Evolutionary conservation across 2,329 filamentous ascomycete genomes (phyloP).

Genomic region (Chaetomium globosum): DNA sequence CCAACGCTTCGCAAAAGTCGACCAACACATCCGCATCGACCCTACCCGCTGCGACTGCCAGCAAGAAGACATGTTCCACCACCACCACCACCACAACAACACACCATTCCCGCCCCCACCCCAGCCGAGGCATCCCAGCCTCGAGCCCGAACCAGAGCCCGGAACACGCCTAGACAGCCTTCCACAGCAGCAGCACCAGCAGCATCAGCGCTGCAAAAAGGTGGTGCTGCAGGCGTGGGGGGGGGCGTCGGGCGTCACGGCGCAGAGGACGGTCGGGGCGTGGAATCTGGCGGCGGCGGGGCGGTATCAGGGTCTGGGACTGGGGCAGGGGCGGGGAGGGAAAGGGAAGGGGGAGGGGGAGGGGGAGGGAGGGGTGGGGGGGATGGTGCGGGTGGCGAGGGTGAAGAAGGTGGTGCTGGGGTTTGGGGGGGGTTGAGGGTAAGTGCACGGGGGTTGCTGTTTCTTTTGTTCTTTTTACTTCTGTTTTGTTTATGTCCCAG

Average conservation of each 20-base stretch:
- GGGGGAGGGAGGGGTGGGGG: not conserved
- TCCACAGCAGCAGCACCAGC: not conserved
- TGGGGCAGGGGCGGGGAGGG: too few relatives aligned
- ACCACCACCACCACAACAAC: too few relatives aligned
- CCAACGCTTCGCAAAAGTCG: too few relatives aligned
- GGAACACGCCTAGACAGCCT: too few relatives aligned
- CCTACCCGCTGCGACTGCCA: conserved; percentile 24
- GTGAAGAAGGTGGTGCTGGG: conserved; percentile 14
- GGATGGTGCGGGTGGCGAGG: conserved; percentile 4
- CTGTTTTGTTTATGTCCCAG: not conserved
- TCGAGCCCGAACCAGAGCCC: too few relatives aligned
- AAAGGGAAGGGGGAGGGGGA: too few relatives aligned
- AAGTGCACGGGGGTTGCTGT: not conserved
- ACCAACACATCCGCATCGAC: conserved; percentile 23
- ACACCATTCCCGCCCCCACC: too few relatives aligned
- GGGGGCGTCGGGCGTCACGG: conserved; percentile 3
- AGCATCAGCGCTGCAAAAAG: conserved; percentile 5
- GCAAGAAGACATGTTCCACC: not conserved
- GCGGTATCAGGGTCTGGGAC: conserved; percentile 2
- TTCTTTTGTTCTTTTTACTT: not conserved
- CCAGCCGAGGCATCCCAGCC: too few relatives aligned
- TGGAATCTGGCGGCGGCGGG: conserved; percentile 19
- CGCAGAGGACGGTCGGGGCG: not conserved
- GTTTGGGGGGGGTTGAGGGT: conserved; percentile 18
- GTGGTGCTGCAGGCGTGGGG: conserved; percentile 9